A percentile compares a stretch with the other conserved stretches of the same genome.
Evolutionary conservation across 176 grass and related monocot genomes (phyloP).

Genomic region (Thalia dealbata): DNA sequence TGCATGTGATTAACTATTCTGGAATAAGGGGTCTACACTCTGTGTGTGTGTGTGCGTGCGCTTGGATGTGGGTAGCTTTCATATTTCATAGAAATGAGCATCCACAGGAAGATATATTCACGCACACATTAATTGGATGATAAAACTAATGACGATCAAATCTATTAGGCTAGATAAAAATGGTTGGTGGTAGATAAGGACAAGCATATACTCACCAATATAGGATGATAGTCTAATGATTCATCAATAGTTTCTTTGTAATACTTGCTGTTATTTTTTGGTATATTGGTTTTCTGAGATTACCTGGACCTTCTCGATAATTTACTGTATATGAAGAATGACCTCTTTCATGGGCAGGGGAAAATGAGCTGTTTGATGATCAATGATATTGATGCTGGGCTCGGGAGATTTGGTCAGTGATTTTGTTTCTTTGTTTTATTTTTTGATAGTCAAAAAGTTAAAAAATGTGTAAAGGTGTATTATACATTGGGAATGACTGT

Average conservation of each 20-base stretch:
- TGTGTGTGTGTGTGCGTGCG: too few species aligned
- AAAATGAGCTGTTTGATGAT: conserved; percentile 98
- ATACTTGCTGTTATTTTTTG: background rate
- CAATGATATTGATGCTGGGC: conserved; percentile 96
- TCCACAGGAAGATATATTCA: too few species aligned
- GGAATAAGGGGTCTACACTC: too few species aligned
- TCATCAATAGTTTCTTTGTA: background rate
- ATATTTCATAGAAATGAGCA: too few species aligned
- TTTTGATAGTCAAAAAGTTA: background rate
- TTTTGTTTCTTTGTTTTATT: background rate
- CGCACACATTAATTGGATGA: too few species aligned
- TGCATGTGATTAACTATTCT: too few species aligned
- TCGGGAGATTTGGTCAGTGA: conserved; percentile 85
- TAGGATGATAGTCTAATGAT: too few species aligned
- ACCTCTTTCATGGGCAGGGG: conserved; percentile 38
- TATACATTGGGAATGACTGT: background rate
- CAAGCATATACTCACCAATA: too few species aligned
- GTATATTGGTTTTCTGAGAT: background rate
- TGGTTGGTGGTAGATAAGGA: too few species aligned
- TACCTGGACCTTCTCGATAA: background rate
- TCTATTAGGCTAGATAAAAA: too few species aligned
- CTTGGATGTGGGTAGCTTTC: too few species aligned
- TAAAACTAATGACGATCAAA: too few species aligned
- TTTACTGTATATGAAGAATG: background rate
- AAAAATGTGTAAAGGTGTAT: background rate